Evolutionary conservation across 2,329 filamentous ascomycete species (phyloP), one percentile per base, ranked within the genome.

Genomic region (Ophiocordyceps camponoti-saundersi): DNA sequence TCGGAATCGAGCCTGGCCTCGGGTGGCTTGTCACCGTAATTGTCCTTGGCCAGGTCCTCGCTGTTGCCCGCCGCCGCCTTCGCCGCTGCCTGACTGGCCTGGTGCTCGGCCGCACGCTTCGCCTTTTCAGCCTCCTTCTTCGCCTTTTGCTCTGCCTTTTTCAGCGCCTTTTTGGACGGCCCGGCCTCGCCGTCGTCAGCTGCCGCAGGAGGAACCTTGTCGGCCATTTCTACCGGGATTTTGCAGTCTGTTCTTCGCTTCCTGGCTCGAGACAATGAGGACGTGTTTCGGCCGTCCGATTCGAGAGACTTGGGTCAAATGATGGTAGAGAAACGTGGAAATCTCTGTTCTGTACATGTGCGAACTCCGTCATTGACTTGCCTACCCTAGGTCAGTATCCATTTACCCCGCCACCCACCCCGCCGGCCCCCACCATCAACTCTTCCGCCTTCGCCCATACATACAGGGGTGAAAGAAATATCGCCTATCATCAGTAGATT

Each of bases 91-190:
- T 78, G 76, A 42, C 77, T 77, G 50, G 83, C 82, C 59, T 85
- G 82, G 58, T 83, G 80, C 55, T 86, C 83, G n/a, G 80, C 82
- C 47, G 77, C 72, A 64, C 79, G 67, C 61, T 76, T 61, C 57
- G 83, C 83, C 65, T 93, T 93, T 60, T 79, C 73, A 13, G 83
- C 85, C 66, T 93, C 89, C 62, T 90, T 89, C 68, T 88, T 88
- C 26, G 89, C 85, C 68, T 93, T 93, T 51, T 75, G 75, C 56
- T 84, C 82, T 43, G 84, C 80, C 70, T 93, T 94, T 70, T 93
- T 93, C 53, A 82, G 68, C 16, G 80, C 86, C 65, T 81, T 89
- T 69, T 93, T 55, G 15, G 53, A 55, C 44, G 48, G 46, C 3
- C 42, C 47, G n/a, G 29, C 43, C 6, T 44, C 48, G 43, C 44